phyloP scores from a whole-genome alignment of 371 early-diverging fungal species.

The Mucor racemosus region DNA sequence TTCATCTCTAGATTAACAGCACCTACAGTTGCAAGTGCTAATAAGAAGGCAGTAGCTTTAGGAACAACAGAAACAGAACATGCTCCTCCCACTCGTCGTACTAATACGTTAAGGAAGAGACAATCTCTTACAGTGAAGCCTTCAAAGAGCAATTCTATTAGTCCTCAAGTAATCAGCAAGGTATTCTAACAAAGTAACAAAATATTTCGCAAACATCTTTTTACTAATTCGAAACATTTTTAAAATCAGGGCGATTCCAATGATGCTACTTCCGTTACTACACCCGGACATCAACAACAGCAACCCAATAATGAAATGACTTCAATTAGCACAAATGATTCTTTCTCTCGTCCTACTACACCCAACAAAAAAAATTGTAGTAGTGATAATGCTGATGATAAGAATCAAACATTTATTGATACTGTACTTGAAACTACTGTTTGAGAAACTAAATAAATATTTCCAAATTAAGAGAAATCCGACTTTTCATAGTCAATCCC shows the following conservation, averaged over 20 bases:
- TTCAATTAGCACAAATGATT: not conserved
- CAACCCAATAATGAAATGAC: not conserved
- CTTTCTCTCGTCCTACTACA: not conserved
- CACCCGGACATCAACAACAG: not conserved
- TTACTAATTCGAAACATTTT: not conserved
- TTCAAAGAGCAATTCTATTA: not conserved
- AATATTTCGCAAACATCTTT: not conserved
- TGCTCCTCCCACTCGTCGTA: not conserved
- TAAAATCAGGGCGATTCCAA: too few relatives aligned
- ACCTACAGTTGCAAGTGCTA: slow-evolving; percentile 23
- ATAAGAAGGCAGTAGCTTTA: slow-evolving; percentile 13
- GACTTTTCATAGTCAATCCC: slow-evolving; percentile 3
- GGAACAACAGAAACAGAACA: not conserved
- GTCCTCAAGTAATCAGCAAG: not conserved
- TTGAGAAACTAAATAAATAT: not conserved
- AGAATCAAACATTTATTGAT: not conserved
- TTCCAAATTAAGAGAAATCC: not conserved
- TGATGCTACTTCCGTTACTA: too few relatives aligned
- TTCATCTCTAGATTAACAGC: slow-evolving; percentile 28
- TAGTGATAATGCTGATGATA: not conserved
- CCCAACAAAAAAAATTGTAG: not conserved
- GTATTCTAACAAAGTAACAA: not conserved
- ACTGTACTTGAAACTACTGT: not conserved
- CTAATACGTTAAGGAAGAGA: not conserved
- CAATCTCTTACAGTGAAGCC: not conserved